A percentile compares a stretch with the other conserved stretches of the same genome.
These are phyloP conservation scores for Fusarium tjaetaba DNA, from an alignment of 2,329 filamentous ascomycete genomes.

Conservation along the genomic window DNA sequence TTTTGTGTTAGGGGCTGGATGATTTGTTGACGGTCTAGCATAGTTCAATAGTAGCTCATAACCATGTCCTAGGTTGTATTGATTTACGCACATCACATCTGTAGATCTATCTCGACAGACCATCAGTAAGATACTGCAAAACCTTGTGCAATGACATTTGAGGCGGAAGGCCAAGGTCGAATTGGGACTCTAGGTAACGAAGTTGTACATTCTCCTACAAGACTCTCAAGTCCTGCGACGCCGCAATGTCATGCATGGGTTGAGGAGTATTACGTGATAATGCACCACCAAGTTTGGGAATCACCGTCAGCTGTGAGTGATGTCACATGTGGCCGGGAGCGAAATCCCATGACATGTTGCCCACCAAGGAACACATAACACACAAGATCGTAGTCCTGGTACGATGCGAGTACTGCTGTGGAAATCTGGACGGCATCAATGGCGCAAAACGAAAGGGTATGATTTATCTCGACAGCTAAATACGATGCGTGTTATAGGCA, in stretches of 20 bases:
- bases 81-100: neutral
- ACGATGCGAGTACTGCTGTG: neutral
- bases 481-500: slow-evolving; percentile 12
- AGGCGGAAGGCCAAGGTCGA: neutral
- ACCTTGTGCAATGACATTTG: neutral
- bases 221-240: neutral
- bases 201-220: neutral
- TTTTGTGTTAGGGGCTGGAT: neutral
- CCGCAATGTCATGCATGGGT: neutral
- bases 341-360: neutral
- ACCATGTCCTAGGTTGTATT: neutral
- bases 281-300: neutral
- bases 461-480: slow-evolving; percentile 30
- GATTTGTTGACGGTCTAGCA: neutral
- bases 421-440: neutral
- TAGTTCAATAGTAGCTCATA: neutral
- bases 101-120: neutral
- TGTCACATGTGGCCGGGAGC: slow-evolving; percentile 4
- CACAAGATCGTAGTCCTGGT: neutral
- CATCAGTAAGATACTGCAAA: neutral
- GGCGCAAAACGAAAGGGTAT: slow-evolving; percentile 33
- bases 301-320: slow-evolving; percentile 12
- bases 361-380: neutral
- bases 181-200: neutral
- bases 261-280: slow-evolving; percentile 1